Evolutionary conservation across 2,329 filamentous ascomycete species (phyloP).

Genomic region (Cladophialophora chaetospira): DNA sequence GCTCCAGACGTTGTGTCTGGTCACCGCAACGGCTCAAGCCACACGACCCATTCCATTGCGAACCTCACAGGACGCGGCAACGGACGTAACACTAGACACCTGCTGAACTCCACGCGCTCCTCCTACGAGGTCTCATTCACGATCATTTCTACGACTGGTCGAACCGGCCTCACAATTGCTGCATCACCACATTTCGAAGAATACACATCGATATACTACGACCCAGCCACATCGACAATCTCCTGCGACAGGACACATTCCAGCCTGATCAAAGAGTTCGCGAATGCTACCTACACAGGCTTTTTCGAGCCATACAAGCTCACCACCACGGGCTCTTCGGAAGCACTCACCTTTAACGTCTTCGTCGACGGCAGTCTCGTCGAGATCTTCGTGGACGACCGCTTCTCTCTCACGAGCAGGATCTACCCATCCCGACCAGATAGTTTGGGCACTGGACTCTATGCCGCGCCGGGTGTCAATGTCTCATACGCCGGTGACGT

Average conservation of each 20-base stretch:
- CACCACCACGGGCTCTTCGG: not conserved
- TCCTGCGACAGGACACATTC: constrained; percentile 44
- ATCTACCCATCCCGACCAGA: constrained; percentile 35
- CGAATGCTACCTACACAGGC: constrained; percentile 36
- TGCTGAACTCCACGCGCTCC: not conserved
- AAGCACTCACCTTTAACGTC: not conserved
- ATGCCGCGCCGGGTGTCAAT: constrained; percentile 2
- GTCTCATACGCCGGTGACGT: constrained; percentile 1
- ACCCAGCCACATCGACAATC: constrained; percentile 43
- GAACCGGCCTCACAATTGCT: constrained; percentile 9
- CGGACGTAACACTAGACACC: not conserved
- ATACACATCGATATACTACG: constrained; percentile 44
- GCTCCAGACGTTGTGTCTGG: constrained; percentile 22
- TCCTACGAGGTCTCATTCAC: constrained; percentile 9
- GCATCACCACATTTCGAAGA: constrained; percentile 16
- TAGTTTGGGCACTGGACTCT: constrained; percentile 7
- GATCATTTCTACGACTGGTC: constrained; percentile 7
- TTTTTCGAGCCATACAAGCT: constrained; percentile 11
- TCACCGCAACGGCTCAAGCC: constrained; percentile 6
- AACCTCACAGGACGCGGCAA: not conserved
- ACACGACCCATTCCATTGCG: not conserved
- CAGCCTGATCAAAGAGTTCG: constrained; percentile 33
- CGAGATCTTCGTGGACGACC: constrained; percentile 50
- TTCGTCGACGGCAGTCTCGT: constrained; percentile 47
- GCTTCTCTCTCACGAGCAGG: constrained; percentile 45